Conservation (phyloP, 129 eudicot genomes). For the Erigeron canadensis region DNA sequence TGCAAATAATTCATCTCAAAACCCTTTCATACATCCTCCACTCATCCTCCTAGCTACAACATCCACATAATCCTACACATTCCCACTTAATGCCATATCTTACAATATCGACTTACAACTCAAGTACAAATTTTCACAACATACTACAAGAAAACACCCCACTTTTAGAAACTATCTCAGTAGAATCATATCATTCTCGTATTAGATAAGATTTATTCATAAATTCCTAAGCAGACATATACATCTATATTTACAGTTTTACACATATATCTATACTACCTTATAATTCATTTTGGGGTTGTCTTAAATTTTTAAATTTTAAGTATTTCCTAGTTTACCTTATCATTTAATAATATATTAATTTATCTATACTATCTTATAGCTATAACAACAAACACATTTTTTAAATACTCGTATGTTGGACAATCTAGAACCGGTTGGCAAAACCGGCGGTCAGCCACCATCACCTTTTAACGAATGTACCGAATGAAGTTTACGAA, state of each 20-base stretch:
- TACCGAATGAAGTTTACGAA: too few relatives aligned
- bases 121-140: not conserved
- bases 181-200: conserved; percentile 1
- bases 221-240: not conserved
- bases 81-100: conserved; percentile 2
- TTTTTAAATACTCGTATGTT: too few relatives aligned
- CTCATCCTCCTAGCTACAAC: conserved; percentile 3
- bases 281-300: too few relatives aligned
- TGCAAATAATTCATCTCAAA: not conserved
- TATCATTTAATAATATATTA: too few relatives aligned
- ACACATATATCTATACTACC: too few relatives aligned
- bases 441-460: too few relatives aligned
- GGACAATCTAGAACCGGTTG: too few relatives aligned
- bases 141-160: not conserved
- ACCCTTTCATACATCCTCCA: not conserved
- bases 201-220: not conserved
- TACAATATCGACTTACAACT: conserved; percentile 3
- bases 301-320: too few relatives aligned
- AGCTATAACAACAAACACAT: too few relatives aligned
- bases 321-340: too few relatives aligned
- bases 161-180: not conserved
- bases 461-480: too few relatives aligned
- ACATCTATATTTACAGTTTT: not conserved
- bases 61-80: not conserved
- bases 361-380: too few relatives aligned